Conservation (phyloP, 192 early-diverging fungal genomes). For the Coemansia erecta region DNA sequence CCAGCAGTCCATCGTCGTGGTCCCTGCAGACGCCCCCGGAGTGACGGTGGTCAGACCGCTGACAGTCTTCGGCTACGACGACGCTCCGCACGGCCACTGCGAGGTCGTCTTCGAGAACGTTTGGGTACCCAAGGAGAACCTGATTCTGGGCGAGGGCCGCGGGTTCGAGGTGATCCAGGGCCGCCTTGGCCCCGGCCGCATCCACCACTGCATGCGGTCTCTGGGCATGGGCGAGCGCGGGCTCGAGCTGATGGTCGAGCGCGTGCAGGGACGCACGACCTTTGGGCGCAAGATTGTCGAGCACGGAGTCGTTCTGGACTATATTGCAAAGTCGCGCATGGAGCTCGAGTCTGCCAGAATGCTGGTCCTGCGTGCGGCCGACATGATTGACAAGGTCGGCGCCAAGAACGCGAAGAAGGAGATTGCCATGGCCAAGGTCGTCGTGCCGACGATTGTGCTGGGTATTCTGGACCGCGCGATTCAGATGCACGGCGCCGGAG, state of each 20-base stretch:
- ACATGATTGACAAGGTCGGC: constrained; percentile 82
- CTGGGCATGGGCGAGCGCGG: constrained; percentile 93
- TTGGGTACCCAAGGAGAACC: constrained; percentile 79
- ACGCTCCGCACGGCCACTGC: constrained; percentile 94
- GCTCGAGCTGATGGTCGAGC: constrained; percentile 78
- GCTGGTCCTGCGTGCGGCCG: constrained; percentile 90
- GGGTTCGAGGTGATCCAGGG: constrained; percentile 99
- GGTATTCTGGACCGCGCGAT: constrained; percentile 87
- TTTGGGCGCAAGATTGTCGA: constrained; percentile 85
- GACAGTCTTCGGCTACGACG: constrained; percentile 91
- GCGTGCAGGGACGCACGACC: constrained; percentile 79
- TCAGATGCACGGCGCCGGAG: constrained; percentile 91
- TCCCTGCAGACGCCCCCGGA: constrained; percentile 81
- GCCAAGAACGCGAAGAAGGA: constrained; percentile 89
- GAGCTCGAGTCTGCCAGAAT: constrained; percentile 90
- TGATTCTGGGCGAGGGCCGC: constrained; percentile 93
- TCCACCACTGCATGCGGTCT: constrained; percentile 97
- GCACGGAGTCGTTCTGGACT: constrained; percentile 78
- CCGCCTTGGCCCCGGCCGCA: constrained; percentile 87
- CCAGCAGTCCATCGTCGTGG: constrained; percentile 89
- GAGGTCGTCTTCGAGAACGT: constrained; percentile 92
- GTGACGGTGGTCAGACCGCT: constrained; percentile 82
- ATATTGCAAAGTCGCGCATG: constrained; percentile 84
- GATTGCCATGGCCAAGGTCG: constrained; percentile 96
- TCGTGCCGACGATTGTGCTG: constrained; percentile 77